phyloP scores from a whole-genome alignment of 2,329 filamentous ascomycete species.

The Ophiostoma populinum region DNA sequence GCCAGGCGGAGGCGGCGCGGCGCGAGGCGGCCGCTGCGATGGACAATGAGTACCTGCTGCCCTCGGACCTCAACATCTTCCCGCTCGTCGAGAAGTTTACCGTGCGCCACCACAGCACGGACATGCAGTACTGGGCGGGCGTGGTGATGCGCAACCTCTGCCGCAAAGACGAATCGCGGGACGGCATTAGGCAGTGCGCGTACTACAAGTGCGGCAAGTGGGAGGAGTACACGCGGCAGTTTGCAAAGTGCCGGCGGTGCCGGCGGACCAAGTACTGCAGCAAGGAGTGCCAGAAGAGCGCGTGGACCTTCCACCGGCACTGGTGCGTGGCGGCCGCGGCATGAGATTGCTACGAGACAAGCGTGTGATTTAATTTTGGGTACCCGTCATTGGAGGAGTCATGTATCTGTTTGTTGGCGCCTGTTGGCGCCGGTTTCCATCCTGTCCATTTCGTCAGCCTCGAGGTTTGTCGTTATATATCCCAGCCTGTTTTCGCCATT shows the following conservation, averaged over 20 bases:
- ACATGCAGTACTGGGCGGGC: conserved; percentile 99
- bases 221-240: conserved; percentile 93
- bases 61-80: conserved; percentile 96
- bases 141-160: conserved; percentile 98
- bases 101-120: conserved; percentile 79
- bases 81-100: conserved; percentile 97
- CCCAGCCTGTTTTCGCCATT: too few species aligned
- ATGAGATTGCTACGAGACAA: too few species aligned
- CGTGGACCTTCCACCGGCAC: conserved; percentile 95
- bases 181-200: conserved; percentile 90
- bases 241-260: conserved; percentile 93
- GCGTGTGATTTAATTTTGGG: too few species aligned
- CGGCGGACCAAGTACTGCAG: conserved; percentile 97
- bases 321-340: conserved; percentile 74
- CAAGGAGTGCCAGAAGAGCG: conserved; percentile 98
- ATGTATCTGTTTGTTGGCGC: too few species aligned
- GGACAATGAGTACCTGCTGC: conserved; percentile 74
- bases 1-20: conserved; percentile 38
- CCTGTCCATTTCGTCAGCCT: too few species aligned
- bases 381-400: too few species aligned
- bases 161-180: conserved; percentile 87
- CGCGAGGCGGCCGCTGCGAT: neutral
- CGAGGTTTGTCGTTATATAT: too few species aligned
- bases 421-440: too few species aligned
- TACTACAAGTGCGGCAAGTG: conserved; percentile 98